Percentiles rank a stretch among this genome's conserved stretches.
Evolutionary conservation across 306 rosid genomes (phyloP).

Genomic region (Castanea mollissima): DNA sequence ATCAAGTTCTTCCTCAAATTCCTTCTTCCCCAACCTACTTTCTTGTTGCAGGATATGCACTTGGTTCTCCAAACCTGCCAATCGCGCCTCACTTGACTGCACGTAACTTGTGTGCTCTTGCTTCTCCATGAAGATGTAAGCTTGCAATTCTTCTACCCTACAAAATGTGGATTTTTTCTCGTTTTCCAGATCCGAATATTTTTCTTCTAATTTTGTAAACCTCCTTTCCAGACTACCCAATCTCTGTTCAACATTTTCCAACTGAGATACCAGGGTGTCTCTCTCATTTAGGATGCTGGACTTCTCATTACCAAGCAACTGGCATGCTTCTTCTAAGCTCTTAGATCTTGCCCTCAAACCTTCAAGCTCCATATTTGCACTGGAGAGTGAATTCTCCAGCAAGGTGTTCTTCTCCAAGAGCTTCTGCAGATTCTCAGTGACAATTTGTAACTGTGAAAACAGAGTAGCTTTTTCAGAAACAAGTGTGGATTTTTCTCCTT

Average conservation of each 20-base stretch:
- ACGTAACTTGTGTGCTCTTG: constrained; percentile 56
- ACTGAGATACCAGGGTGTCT: constrained; percentile 54
- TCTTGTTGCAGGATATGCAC: constrained; percentile 61
- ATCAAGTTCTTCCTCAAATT: constrained; percentile 83
- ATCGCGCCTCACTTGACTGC: constrained; percentile 58
- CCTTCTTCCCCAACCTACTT: constrained; percentile 61
- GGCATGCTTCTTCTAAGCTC: constrained; percentile 84
- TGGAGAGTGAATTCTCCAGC: constrained; percentile 70
- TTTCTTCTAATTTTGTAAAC: constrained; percentile 70
- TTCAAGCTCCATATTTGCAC: constrained; percentile 82
- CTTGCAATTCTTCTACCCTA: constrained; percentile 68
- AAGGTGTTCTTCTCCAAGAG: constrained; percentile 70
- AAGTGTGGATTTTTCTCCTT: constrained; percentile 74
- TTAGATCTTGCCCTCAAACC: constrained; percentile 66
- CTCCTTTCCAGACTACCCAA: constrained; percentile 67
- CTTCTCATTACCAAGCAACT: constrained; percentile 68
- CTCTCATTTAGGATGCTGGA: constrained; percentile 70
- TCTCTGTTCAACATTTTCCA: constrained; percentile 69
- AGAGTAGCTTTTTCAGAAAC: constrained; percentile 66
- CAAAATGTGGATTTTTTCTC: constrained; percentile 57
- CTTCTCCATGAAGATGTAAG: constrained; percentile 58
- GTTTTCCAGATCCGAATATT: constrained; percentile 62
- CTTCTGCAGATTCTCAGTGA: constrained; percentile 85
- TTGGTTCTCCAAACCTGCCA: constrained; percentile 60
- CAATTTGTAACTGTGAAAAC: constrained; percentile 74